Percentiles rank a stretch among this genome's conserved stretches.
phyloP scores from a whole-genome alignment of 2,329 filamentous ascomycete genomes.

The Pseudonectria foliicola region DNA sequence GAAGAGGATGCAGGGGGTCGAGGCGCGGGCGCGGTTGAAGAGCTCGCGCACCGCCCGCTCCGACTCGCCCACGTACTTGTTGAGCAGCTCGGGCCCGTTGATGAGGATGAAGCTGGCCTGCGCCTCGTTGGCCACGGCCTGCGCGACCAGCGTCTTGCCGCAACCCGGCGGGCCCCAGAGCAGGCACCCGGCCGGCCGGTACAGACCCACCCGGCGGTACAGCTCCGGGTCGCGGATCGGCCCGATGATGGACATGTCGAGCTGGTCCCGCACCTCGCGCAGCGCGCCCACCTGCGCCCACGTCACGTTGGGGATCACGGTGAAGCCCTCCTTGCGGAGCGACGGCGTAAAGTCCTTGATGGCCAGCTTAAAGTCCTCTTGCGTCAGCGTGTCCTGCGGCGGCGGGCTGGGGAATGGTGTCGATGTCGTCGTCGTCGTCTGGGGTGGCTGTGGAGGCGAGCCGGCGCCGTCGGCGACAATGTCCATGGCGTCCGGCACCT shows the following conservation, averaged over 20 bases:
- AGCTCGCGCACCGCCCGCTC: conserved; percentile 89
- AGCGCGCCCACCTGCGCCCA: conserved; percentile 91
- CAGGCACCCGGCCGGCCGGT: conserved; percentile 75
- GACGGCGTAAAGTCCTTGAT: conserved; percentile 56
- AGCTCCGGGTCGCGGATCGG: conserved; percentile 77
- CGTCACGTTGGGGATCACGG: conserved; percentile 85
- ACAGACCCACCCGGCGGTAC: conserved; percentile 71
- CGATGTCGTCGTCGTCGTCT: neutral
- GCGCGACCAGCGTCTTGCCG: conserved; percentile 92
- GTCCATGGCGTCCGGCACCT: conserved; percentile 3
- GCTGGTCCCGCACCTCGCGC: conserved; percentile 67
- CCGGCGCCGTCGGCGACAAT: conserved; percentile 10
- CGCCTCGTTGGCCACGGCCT: conserved; percentile 91
- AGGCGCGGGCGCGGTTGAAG: conserved; percentile 79
- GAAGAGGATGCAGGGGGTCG: conserved; percentile 89
- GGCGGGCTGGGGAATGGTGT: conserved; percentile 3
- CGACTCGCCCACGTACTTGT: conserved; percentile 96
- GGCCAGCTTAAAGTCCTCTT: conserved; percentile 62
- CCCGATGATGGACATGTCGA: conserved; percentile 79
- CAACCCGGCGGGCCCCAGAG: conserved; percentile 97
- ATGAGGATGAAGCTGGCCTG: conserved; percentile 98
- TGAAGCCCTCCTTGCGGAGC: conserved; percentile 85
- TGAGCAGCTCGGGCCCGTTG: conserved; percentile 90
- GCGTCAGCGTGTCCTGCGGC: conserved; percentile 9
- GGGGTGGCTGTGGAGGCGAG: neutral